Evolutionary conservation across 2,329 filamentous ascomycete genomes (phyloP).

Genomic region (Colletotrichum horii): DNA sequence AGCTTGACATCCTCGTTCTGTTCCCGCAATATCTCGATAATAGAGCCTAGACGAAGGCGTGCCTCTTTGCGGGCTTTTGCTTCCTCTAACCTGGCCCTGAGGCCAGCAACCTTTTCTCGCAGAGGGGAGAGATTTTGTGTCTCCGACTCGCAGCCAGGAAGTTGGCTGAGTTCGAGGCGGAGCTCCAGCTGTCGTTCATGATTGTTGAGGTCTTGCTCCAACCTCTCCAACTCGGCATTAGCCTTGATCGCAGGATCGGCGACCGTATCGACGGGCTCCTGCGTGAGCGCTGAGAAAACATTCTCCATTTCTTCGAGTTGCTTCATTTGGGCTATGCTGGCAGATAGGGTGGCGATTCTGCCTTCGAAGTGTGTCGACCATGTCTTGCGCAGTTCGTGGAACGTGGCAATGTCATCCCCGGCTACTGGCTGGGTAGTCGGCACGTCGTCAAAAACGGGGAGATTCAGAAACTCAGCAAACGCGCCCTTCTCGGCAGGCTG

Average conservation of each 20-base stretch:
- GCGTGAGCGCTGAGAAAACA: not conserved
- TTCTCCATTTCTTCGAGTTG: not conserved
- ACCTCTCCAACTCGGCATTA: not conserved
- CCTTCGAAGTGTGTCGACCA: not conserved
- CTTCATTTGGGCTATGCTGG: not conserved
- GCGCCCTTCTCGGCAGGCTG: not conserved
- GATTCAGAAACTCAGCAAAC: not conserved
- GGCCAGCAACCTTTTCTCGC: not conserved
- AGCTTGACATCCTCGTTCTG: not conserved
- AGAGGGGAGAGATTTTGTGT: not conserved
- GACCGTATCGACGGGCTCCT: not conserved
- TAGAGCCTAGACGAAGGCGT: not conserved
- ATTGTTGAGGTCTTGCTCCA: not conserved
- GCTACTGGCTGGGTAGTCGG: not conserved
- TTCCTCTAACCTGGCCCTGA: not conserved
- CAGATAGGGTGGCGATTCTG: not conserved
- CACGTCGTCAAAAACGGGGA: not conserved
- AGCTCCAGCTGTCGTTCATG: not conserved
- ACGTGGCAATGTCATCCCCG: not conserved
- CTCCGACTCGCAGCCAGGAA: not conserved
- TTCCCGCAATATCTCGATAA: not conserved
- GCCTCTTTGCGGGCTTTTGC: not conserved
- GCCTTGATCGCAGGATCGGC: not conserved
- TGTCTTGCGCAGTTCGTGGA: not conserved
- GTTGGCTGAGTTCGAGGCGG: not conserved